Base-by-base conservation (phyloP, 345 rosid genomes). In the Sapria himalayana region DNA sequence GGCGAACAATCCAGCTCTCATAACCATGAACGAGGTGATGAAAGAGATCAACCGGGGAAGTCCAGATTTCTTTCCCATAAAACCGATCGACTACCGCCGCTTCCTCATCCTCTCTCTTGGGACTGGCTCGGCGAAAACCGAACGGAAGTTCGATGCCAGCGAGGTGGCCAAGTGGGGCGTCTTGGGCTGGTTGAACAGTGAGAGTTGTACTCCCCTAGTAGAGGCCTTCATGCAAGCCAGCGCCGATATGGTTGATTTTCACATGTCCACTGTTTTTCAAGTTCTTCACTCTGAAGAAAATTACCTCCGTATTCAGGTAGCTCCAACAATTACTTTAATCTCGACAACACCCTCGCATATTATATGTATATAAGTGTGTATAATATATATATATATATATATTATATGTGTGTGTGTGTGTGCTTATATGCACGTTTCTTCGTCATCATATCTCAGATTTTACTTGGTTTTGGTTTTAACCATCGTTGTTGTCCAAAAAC, bases 1-100 rank as follows among this genome's bases (percentile, higher is more conserved):
- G 4, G 94, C 92, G 14, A 78, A 78, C 41, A 74, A 78, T 48
- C 89, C 74, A 49, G 67, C 80, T 10, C 27, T 64, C 45, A 45
- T 73, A 19, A 69, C 94, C 1, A 55, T 74, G 21, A 61, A 63
- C 13, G 71, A 67, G 43, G 78, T 81, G 33, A 59, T 66, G 4
- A 75, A 63, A 5, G 70, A 59, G 50, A 57, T 69, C 18, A 43
- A 39, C 22, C 46, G 22, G 3, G 62, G 69, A 2, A 70, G 46
- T 29, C 14, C 45, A 3, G 72, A 67, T 19, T 70, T 63, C 53
- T 57, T 63, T 11, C 50, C 70, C 0, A 55, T 60, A 7, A 63
- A 49, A 24, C 69, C 75, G 13, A 49, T 49, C 44, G 80, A 78
- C 22, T 67, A 70, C 6, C 45, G 47, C 15, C 48, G 74, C 29